Evolutionary conservation across 192 early-diverging fungal species (phyloP).

Genomic region (Coemansia sp.): DNA sequence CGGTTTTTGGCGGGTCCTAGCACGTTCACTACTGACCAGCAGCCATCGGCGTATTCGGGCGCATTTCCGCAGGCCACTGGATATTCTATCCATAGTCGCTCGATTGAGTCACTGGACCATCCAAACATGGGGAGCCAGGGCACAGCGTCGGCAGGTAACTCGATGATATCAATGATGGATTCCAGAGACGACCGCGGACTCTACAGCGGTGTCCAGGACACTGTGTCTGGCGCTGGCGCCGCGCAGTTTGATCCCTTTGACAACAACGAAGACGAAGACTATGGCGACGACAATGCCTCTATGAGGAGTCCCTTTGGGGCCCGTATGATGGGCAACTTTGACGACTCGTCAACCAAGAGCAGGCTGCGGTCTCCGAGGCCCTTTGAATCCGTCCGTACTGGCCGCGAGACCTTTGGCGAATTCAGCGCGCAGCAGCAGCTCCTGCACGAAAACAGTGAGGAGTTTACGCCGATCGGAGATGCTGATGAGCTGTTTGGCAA

Average conservation of each 20-base stretch:
- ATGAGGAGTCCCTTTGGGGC: too few species aligned
- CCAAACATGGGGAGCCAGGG: constrained; percentile 48
- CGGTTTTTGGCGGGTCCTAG: constrained; percentile 4
- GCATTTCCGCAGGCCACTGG: neutral
- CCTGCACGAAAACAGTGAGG: neutral
- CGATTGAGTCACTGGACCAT: constrained; percentile 38
- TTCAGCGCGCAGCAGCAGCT: too few species aligned
- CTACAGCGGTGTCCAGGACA: neutral
- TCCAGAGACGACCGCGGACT: neutral
- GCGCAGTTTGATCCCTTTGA: neutral
- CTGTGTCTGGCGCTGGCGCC: neutral
- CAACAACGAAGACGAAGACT: neutral
- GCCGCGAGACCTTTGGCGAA: neutral
- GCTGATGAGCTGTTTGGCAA: constrained; percentile 35
- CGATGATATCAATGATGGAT: constrained; percentile 7
- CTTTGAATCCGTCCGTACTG: neutral
- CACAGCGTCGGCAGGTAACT: constrained; percentile 8
- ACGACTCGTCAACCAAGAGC: neutral
- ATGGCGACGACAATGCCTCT: too few species aligned
- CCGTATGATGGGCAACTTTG: constrained; percentile 16
- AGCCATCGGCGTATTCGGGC: constrained; percentile 2
- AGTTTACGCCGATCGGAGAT: constrained; percentile 9
- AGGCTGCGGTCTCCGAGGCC: neutral
- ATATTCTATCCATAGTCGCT: constrained; percentile 9
- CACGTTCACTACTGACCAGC: neutral